A percentile compares a stretch with the other conserved stretches of the same genome.
phyloP scores from a whole-genome alignment of 163 green algal genomes.

The Volvox carteri region DNA sequence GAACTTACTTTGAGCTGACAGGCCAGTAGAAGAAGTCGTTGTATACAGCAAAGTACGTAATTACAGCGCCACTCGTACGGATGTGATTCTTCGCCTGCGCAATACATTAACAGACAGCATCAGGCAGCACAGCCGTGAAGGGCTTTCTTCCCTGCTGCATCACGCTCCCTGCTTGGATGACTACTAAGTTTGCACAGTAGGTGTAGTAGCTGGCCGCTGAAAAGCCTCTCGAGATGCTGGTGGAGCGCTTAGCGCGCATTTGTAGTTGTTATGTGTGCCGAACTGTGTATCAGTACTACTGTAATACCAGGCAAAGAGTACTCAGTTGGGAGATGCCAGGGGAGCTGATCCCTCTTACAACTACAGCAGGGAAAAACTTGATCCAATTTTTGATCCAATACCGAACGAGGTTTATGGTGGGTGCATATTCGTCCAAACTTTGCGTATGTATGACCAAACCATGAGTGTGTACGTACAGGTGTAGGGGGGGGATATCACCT shows the following conservation, averaged over 20 bases:
- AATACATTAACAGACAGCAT: not conserved
- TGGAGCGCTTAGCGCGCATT: no score
- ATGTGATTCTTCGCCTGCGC: conserved; percentile 28
- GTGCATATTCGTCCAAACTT: no score
- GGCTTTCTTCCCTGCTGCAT: not conserved
- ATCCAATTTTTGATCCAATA: not conserved
- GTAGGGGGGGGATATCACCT: no score
- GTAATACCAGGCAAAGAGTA: no score
- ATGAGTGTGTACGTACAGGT: no score
- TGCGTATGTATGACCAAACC: no score
- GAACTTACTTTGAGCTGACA: not conserved
- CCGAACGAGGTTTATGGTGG: not conserved
- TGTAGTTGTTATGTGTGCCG: no score
- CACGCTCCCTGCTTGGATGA: not conserved
- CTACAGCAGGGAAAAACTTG: not conserved
- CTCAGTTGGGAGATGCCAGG: no score
- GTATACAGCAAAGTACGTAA: conserved; percentile 28
- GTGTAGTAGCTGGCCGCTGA: no score
- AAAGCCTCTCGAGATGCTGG: no score
- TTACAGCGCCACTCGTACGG: not conserved
- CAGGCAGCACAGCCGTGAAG: not conserved
- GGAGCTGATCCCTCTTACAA: no score
- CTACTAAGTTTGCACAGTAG: not conserved
- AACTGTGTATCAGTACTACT: no score
- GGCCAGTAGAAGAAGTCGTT: conserved; percentile 35